These are phyloP conservation scores for Amaranthus cruentus DNA, from an alignment of 148 eudicot genomes.

Conservation along the genomic window DNA sequence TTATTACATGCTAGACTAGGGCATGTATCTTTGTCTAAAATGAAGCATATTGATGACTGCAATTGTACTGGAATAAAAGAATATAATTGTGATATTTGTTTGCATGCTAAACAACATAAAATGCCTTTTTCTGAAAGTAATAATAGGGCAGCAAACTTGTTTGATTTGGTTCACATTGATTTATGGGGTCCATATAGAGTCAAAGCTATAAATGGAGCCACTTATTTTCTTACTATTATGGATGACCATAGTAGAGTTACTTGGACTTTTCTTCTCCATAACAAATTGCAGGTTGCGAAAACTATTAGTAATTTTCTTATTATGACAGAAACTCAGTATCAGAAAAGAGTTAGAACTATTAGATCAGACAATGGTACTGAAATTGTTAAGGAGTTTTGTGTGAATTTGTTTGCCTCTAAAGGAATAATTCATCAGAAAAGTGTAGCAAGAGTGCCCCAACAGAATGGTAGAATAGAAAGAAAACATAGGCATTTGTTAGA, in stretches of 20 bases:
- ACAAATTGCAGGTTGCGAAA: neutral
- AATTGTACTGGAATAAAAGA: neutral
- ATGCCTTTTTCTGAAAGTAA: neutral
- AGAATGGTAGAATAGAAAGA: neutral
- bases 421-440: neutral
- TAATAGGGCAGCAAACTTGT: neutral
- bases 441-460: neutral
- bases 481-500: neutral
- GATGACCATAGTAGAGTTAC: neutral
- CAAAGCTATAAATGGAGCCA: neutral
- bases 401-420: neutral
- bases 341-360: no score
- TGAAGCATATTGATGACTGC: neutral
- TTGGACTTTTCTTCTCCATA: neutral
- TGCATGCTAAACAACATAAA: neutral
- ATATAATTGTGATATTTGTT: neutral
- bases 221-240: neutral
- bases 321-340: neutral
- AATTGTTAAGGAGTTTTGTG: neutral
- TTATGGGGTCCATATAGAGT: neutral
- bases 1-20: constrained; percentile 7
- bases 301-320: neutral
- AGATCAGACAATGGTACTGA: neutral
- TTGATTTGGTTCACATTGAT: neutral
- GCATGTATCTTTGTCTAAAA: neutral